Percentiles rank a stretch among this genome's conserved stretches.
Conservation (phyloP, 208 protist species). For the Herpetomonas tarakana region DNA sequence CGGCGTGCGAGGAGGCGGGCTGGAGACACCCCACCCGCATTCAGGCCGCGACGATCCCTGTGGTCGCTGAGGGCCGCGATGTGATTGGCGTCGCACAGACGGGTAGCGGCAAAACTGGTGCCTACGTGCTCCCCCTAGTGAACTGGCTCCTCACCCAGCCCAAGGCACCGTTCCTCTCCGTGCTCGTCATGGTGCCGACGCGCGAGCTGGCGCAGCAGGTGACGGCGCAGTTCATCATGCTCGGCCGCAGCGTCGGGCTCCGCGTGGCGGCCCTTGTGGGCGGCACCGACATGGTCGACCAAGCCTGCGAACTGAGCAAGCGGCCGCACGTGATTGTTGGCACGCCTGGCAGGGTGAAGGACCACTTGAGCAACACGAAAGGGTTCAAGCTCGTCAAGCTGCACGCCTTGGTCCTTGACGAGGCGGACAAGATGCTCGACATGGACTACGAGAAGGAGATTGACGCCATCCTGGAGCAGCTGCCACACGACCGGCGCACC, state of each 20-base stretch:
- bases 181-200: constrained; percentile 96
- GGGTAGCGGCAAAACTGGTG: constrained; percentile 99
- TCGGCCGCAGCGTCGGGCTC: constrained; percentile 89
- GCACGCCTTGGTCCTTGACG: constrained; percentile 97
- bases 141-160: constrained; percentile 93
- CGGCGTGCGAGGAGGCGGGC: constrained; percentile 86
- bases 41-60: constrained; percentile 94
- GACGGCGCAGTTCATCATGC: constrained; percentile 89
- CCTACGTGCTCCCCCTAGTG: constrained; percentile 99
- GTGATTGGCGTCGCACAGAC: constrained; percentile 99
- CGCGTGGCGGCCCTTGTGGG: constrained; percentile 91
- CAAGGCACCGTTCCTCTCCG: constrained; percentile 89
- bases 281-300: constrained; percentile 93
- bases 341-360: constrained; percentile 97
- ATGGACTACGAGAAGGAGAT: constrained; percentile 99
- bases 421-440: constrained; percentile 98
- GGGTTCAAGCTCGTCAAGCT: constrained; percentile 96
- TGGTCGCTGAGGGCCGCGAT: constrained; percentile 86
- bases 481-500: constrained; percentile 90
- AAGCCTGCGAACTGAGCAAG: constrained; percentile 94
- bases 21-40: constrained; percentile 95
- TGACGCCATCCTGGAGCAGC: constrained; percentile 93
- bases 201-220: constrained; percentile 99
- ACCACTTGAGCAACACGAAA: constrained; percentile 98
- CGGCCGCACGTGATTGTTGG: constrained; percentile 97